Conservation (phyloP, 192 early-diverging fungal species). For the Coemansia sp. region DNA sequence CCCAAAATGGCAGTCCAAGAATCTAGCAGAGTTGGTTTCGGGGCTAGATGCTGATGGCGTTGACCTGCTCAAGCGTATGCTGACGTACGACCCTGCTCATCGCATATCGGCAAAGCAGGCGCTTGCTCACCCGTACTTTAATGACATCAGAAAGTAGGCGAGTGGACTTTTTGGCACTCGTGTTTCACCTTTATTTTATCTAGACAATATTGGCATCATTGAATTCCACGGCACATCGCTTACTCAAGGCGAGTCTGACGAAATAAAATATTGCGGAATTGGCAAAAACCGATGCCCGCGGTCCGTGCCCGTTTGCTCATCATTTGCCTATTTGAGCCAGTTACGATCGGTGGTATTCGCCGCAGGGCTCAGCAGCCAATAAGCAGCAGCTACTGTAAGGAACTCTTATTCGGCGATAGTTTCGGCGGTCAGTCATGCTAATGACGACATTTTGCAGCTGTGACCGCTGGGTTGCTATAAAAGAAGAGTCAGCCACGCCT, state of each 20-base stretch:
- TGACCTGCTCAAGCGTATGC: slow-evolving; percentile 70
- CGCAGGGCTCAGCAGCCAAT: not conserved
- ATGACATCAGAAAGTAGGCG: slow-evolving; percentile 35
- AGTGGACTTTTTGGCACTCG: not conserved
- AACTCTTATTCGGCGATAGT: not conserved
- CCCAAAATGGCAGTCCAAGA: slow-evolving; percentile 66
- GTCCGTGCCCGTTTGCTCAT: not conserved
- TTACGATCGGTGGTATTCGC: not conserved
- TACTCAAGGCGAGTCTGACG: not conserved
- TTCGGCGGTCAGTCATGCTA: not conserved
- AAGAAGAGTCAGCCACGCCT: not conserved
- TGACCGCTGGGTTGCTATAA: not conserved
- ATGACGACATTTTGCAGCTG: not conserved
- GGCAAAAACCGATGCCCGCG: not conserved
- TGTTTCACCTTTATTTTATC: not conserved
- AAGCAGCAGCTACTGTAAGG: not conserved
- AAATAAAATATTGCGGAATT: not conserved
- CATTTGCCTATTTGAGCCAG: not conserved
- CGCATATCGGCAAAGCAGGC: slow-evolving; percentile 86
- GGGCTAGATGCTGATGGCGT: slow-evolving; percentile 65
- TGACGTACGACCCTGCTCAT: slow-evolving; percentile 71
- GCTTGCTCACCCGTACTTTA: slow-evolving; percentile 79
- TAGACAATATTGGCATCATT: not conserved
- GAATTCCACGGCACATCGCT: not conserved
- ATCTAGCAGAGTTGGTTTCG: slow-evolving; percentile 55